Base-by-base conservation (phyloP, 1,139 yeast species). In the Kodamaea plutei region DNA sequence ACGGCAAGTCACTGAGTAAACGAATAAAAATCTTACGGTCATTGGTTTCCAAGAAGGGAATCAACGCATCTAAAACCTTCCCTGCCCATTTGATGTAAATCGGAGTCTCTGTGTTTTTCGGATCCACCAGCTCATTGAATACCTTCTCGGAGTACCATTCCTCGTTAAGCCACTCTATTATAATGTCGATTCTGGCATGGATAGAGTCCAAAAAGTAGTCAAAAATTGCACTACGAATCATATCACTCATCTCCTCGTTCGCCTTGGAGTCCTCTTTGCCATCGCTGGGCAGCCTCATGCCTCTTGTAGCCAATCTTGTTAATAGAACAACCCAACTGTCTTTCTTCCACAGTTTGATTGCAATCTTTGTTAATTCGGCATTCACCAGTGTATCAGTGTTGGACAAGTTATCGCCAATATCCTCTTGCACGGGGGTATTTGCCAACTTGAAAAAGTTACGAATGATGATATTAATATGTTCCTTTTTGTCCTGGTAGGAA, bases 81-180 rank as follows among this genome's bases (percentile, higher is more conserved):
- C 73, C 69, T 0, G 93, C 75, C 84, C 95, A 88, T 36, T 67
- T 64, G 36, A 70, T 56, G 52, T 85, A 85, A 6, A 52, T 56
- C 7, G 79, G 77, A 0, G 76, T 70, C 8, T 33, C 40, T 4
- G 34, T 27, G n/a, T 20, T 12, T 8, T 17, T 15, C 10, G 24
- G 23, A 8, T 20, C 29, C 8, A 13, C 11, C 22, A 18, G 30
- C 28, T 35, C 38, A 39, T 59, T 58, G 33, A 58, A 59, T 2
- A 74, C 76, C 40, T 60, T 61, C 42, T 83, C 94, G 27, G 79
- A 72, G 54, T 79, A 89, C 95, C 96, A 93, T 55, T 93, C 98
- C 56, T 91, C 98, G 47, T 84, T 89, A 33, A 93, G 63, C 99
- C 99, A 93, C 39, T 84, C 88, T 22, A 89, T 77, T n/a, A 85